Evolutionary conservation across 2,329 filamentous ascomycete genomes (phyloP), one percentile per base, ranked within the genome.

Genomic region (Chaetomiaceae sp.): DNA sequence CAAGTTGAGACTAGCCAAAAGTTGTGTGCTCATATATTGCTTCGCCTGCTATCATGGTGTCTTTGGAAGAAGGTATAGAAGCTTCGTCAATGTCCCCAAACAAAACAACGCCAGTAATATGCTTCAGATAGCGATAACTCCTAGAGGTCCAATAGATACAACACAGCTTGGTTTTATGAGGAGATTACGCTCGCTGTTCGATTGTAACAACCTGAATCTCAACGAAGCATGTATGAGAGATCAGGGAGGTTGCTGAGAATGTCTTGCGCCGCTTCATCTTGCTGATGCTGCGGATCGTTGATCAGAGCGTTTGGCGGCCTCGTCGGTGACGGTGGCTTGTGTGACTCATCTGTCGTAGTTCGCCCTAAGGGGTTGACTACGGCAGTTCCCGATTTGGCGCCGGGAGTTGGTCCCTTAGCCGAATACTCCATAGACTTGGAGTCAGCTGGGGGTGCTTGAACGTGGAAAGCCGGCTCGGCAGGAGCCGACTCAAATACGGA

Each of bases 211-310:
- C n/a, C n/a, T n/a, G 16, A 25, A n/a, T n/a, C 34, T 60, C 59
- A 69, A 41, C 60, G 57, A 9, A 66, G 50, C 68, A 71, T 71
- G 48, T 70, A 71, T 2, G 67, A 66, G 16, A 71, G 55, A 47
- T 71, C 62, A 1, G 69, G 68, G 2, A 71, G 57, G 9, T 56
- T 56, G 2, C 43, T 44, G 3, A 69, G 37, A 16, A 70, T 64
- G 1, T 33, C 53, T 5, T 54, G 48, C 2, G 60, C 63, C 5
- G 25, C 34, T 7, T 63, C 56, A 21, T 60, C 57, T 3, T 60
- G 56, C 2, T 54, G 43, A 16, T 48, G 18, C 47, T 42, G 21
- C 38, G 8, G 2, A 21, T 33, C 21, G 40, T 11, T 9, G 18
- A 2, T 21, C 18, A 25, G 11, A 4, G 33, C 6, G 2, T 8